phyloP scores from a whole-genome alignment of 169 alveolate genomes.

The Plasmodium adleri region DNA sequence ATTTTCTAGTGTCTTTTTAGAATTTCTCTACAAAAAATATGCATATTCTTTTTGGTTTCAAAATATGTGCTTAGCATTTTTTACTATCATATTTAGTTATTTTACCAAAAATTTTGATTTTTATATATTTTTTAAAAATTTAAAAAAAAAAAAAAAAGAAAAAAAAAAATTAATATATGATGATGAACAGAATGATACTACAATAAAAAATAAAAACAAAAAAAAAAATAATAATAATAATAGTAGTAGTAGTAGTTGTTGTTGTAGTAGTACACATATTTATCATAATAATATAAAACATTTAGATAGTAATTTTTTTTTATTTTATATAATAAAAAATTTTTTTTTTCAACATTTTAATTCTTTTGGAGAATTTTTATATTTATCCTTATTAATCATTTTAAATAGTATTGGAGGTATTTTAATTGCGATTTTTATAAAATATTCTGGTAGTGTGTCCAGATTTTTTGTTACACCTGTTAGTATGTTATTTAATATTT shows the following conservation, averaged over 20 bases:
- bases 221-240: not conserved
- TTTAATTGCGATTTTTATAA: slow-evolving; percentile 31
- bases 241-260: not conserved
- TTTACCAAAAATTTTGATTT: slow-evolving; percentile 12
- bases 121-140: not conserved
- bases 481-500: slow-evolving; percentile 50
- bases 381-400: slow-evolving; percentile 7
- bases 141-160: not conserved
- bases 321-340: not conserved
- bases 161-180: not conserved
- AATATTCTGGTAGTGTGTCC: slow-evolving; percentile 33
- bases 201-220: not conserved
- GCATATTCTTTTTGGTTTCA: slow-evolving; percentile 48
- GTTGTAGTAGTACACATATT: not conserved
- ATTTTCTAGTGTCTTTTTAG: slow-evolving; percentile 56
- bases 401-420: slow-evolving; percentile 54
- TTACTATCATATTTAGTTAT: slow-evolving; percentile 42
- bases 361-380: slow-evolving; percentile 40
- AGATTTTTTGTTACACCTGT: slow-evolving; percentile 61
- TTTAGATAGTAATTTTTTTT: not conserved
- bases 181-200: not conserved
- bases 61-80: slow-evolving; percentile 42
- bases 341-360: slow-evolving; percentile 23
- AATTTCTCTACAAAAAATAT: slow-evolving; percentile 36
- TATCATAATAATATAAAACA: not conserved